phyloP scores from a whole-genome alignment of 73 alveolate species.

The Loxodes magnus region DNA sequence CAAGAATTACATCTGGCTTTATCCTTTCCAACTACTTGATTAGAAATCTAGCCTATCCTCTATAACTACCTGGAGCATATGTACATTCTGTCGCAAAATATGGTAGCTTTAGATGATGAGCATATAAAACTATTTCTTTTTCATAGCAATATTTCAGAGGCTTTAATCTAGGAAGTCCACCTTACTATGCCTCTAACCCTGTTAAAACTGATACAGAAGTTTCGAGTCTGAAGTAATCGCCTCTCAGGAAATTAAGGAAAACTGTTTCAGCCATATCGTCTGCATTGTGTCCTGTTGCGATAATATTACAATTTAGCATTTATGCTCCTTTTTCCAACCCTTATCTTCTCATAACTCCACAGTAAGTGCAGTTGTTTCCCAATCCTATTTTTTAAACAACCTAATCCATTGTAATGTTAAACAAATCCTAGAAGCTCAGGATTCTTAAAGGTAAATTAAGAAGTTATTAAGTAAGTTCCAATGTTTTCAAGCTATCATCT shows the following conservation, averaged over 20 bases:
- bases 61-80: constrained; percentile 90
- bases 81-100: constrained; percentile 95
- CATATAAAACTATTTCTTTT: constrained; percentile 97
- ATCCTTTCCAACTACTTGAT: constrained; percentile 39
- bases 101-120: constrained; percentile 82
- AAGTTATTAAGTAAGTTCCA: constrained; percentile 67
- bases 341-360: constrained; percentile 98
- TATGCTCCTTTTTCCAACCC: constrained; percentile 95
- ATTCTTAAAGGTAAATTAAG: constrained; percentile 74
- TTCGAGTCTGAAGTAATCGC: constrained; percentile 89
- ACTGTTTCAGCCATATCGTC: constrained; percentile 99
- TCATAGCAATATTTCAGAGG: constrained; percentile 94
- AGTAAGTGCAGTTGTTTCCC: constrained; percentile 79
- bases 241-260: constrained; percentile 89
- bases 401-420: constrained; percentile 97
- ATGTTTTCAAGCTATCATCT: constrained; percentile 92
- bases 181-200: constrained; percentile 90
- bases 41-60: constrained; percentile 94
- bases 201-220: constrained; percentile 71
- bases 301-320: constrained; percentile 71
- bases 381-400: constrained; percentile 46
- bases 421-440: constrained; percentile 72
- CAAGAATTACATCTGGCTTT: constrained; percentile 70
- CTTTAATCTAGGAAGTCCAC: constrained; percentile 79
- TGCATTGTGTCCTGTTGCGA: constrained; percentile 97